Percentiles rank a stretch among this genome's conserved stretches.
Evolutionary conservation across 2,329 filamentous ascomycete genomes (phyloP).

Genomic region (Mycocentrospora acerina): DNA sequence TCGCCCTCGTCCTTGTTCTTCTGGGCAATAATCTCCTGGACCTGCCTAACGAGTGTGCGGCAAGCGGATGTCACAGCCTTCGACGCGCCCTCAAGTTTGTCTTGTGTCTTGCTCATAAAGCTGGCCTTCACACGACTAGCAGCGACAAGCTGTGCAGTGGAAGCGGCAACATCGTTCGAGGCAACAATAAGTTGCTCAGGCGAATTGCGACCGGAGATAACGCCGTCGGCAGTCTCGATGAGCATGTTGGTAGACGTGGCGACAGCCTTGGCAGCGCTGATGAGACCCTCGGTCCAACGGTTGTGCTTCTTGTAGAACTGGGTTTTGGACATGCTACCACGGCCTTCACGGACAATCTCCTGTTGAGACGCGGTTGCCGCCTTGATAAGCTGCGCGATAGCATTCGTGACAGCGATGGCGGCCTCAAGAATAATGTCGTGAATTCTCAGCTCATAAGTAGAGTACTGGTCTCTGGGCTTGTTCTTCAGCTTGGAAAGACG

Average conservation of each 20-base stretch:
- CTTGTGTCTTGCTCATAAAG: conserved; percentile 97
- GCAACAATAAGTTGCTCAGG: conserved; percentile 97
- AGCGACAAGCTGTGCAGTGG: conserved; percentile 93
- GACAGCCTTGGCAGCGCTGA: conserved; percentile 95
- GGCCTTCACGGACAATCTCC: conserved; percentile 93
- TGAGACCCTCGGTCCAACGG: conserved; percentile 96
- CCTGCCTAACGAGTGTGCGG: conserved; percentile 82
- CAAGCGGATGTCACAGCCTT: conserved; percentile 92
- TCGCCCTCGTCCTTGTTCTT: conserved; percentile 77
- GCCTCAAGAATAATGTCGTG: conserved; percentile 94
- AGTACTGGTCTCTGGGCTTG: conserved; percentile 94
- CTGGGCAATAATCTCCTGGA: conserved; percentile 91
- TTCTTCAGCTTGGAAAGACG: conserved; percentile 90
- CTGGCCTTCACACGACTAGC: conserved; percentile 94
- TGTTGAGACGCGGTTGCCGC: conserved; percentile 90
- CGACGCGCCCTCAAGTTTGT: conserved; percentile 83
- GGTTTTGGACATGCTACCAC: conserved; percentile 81
- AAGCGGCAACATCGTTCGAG: conserved; percentile 94
- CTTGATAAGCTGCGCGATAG: conserved; percentile 92
- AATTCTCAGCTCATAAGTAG: conserved; percentile 93
- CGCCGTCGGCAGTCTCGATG: conserved; percentile 96
- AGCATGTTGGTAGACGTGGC: conserved; percentile 90
- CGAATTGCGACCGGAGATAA: conserved; percentile 86
- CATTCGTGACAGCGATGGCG: conserved; percentile 88
- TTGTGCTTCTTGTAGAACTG: conserved; percentile 99